These are phyloP conservation scores for Monilinia laxa DNA, from an alignment of 2,329 filamentous ascomycete genomes.

Conservation along the genomic window DNA sequence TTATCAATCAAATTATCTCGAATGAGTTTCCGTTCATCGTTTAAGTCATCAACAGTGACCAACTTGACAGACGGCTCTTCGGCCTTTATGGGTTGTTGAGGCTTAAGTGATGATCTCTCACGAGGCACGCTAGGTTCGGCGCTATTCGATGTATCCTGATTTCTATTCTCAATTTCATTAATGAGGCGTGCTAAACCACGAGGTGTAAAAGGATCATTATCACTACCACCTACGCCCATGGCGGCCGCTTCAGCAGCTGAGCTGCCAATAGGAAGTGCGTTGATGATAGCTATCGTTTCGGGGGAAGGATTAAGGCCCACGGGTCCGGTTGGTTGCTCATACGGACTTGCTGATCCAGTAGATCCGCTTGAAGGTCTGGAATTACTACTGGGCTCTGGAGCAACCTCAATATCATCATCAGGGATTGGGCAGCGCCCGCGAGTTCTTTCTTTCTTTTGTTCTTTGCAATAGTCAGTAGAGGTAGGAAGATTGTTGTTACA, in stretches of 20 bases:
- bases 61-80: constrained; percentile 27
- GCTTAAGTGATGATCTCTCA: constrained; percentile 18
- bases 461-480: constrained; percentile 73
- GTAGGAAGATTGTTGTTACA: constrained; percentile 64
- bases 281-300: constrained; percentile 27
- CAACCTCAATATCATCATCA: constrained; percentile 51
- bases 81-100: constrained; percentile 19
- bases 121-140: constrained; percentile 11
- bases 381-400: constrained; percentile 31
- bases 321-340: constrained; percentile 33
- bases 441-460: constrained; percentile 56
- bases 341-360: constrained; percentile 36
- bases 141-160: background rate
- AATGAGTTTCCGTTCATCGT: constrained; percentile 70
- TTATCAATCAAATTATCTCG: constrained; percentile 80
- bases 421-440: constrained; percentile 70
- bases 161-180: constrained; percentile 24
- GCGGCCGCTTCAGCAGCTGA: constrained; percentile 18
- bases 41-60: constrained; percentile 74
- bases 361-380: constrained; percentile 30
- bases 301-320: constrained; percentile 28
- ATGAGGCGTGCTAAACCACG: constrained; percentile 25
- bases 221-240: constrained; percentile 13
- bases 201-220: constrained; percentile 9
- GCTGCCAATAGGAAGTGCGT: constrained; percentile 25